phyloP scores from a whole-genome alignment of 495 filamentous ascomycete species.

The Extremus antarcticus region DNA sequence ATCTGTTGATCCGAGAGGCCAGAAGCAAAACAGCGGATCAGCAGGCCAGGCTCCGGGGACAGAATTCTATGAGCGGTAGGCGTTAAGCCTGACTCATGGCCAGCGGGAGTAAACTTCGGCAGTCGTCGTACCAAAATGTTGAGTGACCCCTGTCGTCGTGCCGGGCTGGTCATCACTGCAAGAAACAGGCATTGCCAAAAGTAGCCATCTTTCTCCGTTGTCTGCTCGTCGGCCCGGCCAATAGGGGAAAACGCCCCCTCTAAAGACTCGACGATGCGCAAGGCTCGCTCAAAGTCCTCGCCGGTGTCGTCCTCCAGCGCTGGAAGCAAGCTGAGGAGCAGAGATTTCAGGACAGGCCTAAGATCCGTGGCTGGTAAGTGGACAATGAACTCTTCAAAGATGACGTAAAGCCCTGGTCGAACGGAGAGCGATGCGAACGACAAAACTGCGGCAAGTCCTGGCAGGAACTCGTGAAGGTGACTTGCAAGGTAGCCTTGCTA shows the following conservation, averaged over 20 bases:
- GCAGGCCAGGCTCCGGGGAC: slow-evolving; percentile 81
- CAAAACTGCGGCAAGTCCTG: slow-evolving; percentile 75
- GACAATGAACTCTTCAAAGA: slow-evolving; percentile 73
- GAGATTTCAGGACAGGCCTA: slow-evolving; percentile 77
- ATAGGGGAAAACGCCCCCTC: slow-evolving; percentile 1
- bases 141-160: slow-evolving; percentile 71
- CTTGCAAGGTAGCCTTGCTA: slow-evolving; percentile 40
- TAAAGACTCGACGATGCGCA: slow-evolving; percentile 66
- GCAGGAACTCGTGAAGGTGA: slow-evolving; percentile 79
- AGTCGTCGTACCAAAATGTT: slow-evolving; percentile 73
- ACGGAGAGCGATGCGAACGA: slow-evolving; percentile 89
- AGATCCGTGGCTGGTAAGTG: slow-evolving; percentile 56
- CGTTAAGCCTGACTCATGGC: slow-evolving; percentile 12
- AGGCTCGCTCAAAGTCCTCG: slow-evolving; percentile 87
- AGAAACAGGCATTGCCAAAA: slow-evolving; percentile 99
- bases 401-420: slow-evolving; percentile 66
- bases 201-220: slow-evolving; percentile 56
- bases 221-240: background rate
- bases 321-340: slow-evolving; percentile 75
- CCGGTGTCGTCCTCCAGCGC: slow-evolving; percentile 92
- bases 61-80: slow-evolving; percentile 58
- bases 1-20: slow-evolving; percentile 84
- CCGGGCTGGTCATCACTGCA: slow-evolving; percentile 77
- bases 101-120: slow-evolving; percentile 59
- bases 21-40: slow-evolving; percentile 81